A percentile compares a stretch with the other conserved stretches of the same genome.
phyloP scores from a whole-genome alignment of 306 rosid genomes.

The Mucuna pruriens region DNA sequence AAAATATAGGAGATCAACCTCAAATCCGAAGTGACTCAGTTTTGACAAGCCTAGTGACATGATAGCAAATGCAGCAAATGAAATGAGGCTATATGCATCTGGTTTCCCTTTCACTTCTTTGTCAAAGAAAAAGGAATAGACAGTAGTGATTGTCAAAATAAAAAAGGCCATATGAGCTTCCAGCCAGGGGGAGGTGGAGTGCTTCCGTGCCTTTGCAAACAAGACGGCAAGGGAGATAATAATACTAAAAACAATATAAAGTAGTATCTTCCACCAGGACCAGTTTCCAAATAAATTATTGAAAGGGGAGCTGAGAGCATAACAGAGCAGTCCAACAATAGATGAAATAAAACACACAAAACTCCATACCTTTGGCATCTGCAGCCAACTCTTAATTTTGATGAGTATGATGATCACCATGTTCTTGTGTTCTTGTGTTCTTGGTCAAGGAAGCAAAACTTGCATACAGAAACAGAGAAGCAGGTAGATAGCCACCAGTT shows the following conservation, averaged over 20 bases:
- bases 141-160: background rate
- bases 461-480: background rate
- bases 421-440: background rate
- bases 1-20: slow-evolving; percentile 26
- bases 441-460: background rate
- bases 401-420: background rate
- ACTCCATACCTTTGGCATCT: background rate
- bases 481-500: too few relatives aligned
- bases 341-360: slow-evolving; percentile 6
- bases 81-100: background rate
- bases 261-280: background rate
- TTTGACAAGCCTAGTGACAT: slow-evolving; percentile 19
- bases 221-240: background rate
- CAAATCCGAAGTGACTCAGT: slow-evolving; percentile 14
- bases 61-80: slow-evolving; percentile 8
- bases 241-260: background rate
- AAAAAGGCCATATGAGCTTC: background rate
- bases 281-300: slow-evolving; percentile 1
- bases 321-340: background rate
- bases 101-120: slow-evolving; percentile 6
- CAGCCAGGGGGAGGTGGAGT: background rate
- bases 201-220: background rate
- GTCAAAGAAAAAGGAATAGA: background rate
- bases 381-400: background rate
- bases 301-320: slow-evolving; percentile 3